Evolutionary conservation across 2,329 filamentous ascomycete species (phyloP).

Genomic region (Fusarium subglutinans): DNA sequence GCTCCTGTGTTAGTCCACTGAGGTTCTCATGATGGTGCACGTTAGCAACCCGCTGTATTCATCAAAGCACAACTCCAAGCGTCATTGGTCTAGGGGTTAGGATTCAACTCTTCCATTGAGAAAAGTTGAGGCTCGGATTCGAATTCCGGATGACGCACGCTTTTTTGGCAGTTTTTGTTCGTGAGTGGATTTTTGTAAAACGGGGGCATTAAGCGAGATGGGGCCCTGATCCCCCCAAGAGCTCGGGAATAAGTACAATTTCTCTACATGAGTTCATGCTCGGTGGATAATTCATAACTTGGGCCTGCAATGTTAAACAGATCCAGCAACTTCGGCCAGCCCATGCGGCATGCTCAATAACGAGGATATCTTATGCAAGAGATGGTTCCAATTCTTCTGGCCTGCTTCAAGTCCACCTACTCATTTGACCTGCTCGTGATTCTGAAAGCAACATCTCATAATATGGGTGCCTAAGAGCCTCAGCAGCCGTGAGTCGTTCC

Average conservation of each 20-base stretch:
- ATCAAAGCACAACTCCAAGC: neutral
- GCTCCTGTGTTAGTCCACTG: too few relatives aligned
- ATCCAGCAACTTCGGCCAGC: neutral
- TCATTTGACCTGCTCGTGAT: neutral
- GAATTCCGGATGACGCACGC: slow-evolving; percentile 23
- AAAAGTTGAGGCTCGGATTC: slow-evolving; percentile 29
- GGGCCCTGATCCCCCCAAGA: neutral
- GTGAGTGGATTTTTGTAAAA: neutral
- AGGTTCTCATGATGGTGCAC: accelerated
- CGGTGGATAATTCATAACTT: neutral
- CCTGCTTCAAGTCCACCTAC: neutral
- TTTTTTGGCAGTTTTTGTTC: neutral
- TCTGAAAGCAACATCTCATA: neutral
- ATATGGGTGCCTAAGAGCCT: slow-evolving; percentile 4
- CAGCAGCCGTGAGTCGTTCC: neutral
- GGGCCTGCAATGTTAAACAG: neutral
- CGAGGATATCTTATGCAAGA: too few relatives aligned
- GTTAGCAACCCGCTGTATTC: neutral
- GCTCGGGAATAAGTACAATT: neutral
- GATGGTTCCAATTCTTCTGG: neutral
- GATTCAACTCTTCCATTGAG: slow-evolving; percentile 25
- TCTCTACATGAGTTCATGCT: too few relatives aligned
- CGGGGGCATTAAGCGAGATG: neutral
- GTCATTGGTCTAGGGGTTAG: slow-evolving; percentile 26
- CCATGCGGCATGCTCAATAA: too few relatives aligned